phyloP scores from a whole-genome alignment of 2,329 filamentous ascomycete genomes.

The Pseudogymnoascus sp. region DNA sequence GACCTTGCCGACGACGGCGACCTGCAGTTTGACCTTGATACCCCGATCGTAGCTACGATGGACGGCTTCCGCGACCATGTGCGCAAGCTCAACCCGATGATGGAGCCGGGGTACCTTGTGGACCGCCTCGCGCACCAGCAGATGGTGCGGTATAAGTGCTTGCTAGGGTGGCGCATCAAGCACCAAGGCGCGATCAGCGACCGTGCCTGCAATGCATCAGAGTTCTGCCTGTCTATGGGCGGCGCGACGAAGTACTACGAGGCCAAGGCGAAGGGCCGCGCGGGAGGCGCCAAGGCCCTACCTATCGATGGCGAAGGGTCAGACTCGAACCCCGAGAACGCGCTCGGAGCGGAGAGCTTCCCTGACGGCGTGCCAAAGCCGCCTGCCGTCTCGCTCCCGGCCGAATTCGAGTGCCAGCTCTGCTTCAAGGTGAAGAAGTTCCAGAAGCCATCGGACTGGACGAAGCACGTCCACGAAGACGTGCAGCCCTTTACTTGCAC shows the following conservation, averaged over 20 bases:
- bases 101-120: constrained; percentile 57
- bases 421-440: constrained; percentile 83
- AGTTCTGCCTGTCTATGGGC: constrained; percentile 57
- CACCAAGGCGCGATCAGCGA: constrained; percentile 55
- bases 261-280: constrained; percentile 47
- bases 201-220: constrained; percentile 50
- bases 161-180: constrained; percentile 62
- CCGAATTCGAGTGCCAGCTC: constrained; percentile 81
- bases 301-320: constrained; percentile 48
- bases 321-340: constrained; percentile 62
- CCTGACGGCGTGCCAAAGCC: constrained; percentile 75
- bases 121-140: constrained; percentile 80
- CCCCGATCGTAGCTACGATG: constrained; percentile 58
- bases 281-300: constrained; percentile 48
- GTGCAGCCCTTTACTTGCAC: constrained; percentile 91
- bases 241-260: constrained; percentile 58
- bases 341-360: constrained; percentile 65
- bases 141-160: constrained; percentile 65
- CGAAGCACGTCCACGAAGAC: constrained; percentile 91
- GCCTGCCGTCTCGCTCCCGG: constrained; percentile 66
- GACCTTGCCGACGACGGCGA: constrained; percentile 55
- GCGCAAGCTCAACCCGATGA: constrained; percentile 61
- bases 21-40: constrained; percentile 47
- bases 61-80: constrained; percentile 73
- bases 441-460: constrained; percentile 91